Conservation (phyloP, 768 basidiomycete genomes). For the Galerina marginata region DNA sequence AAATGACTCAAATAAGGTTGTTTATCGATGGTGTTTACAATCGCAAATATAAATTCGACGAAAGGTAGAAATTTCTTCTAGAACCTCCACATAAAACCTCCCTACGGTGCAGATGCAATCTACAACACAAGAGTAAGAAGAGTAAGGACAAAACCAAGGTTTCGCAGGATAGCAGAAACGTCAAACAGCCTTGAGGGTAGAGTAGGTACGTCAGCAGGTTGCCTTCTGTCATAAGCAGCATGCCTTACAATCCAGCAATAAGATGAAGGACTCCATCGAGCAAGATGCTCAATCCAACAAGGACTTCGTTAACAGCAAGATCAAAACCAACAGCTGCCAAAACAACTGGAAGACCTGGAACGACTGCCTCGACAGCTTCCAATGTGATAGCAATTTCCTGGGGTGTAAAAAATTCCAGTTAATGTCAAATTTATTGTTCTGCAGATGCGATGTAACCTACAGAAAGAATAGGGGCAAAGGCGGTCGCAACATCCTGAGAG, state of each 20-base stretch:
- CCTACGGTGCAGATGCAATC: background rate
- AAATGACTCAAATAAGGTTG: no score
- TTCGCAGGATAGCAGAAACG: background rate
- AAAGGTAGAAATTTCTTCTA: no score
- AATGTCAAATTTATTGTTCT: background rate
- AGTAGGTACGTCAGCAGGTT: background rate
- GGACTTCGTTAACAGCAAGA: conserved; percentile 1
- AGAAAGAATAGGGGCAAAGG: conserved; percentile 2
- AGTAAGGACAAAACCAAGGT: background rate
- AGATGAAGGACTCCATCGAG: conserved; percentile 5
- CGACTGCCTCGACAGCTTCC: background rate
- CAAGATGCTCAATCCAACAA: background rate
- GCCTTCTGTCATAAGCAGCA: background rate
- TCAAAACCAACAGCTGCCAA: conserved; percentile 1
- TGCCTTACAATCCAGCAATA: background rate
- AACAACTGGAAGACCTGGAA: conserved; percentile 1
- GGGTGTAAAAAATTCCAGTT: no score
- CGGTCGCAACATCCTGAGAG: conserved; percentile 2
- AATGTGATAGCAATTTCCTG: conserved; percentile 9
- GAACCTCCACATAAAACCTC: no score
- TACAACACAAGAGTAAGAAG: background rate
- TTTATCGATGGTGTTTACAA: no score
- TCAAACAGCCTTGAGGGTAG: background rate
- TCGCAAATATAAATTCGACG: no score
- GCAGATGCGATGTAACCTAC: background rate